Evolutionary conservation across 768 basidiomycete genomes (phyloP), one percentile per base, ranked within the genome.

Genomic region (Baorangia bicolor): DNA sequence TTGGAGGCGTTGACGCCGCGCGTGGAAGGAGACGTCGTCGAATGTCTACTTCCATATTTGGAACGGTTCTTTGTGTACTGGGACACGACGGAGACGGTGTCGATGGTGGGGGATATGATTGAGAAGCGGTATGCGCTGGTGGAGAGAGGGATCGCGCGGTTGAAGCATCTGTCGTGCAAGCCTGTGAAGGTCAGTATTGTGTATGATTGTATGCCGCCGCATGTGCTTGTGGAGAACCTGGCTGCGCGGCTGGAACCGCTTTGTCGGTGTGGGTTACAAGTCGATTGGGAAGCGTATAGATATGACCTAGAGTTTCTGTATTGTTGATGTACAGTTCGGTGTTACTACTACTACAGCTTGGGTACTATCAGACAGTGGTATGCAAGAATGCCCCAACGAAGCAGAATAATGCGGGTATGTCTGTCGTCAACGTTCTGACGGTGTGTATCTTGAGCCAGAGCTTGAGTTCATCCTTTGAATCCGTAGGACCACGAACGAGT

Each of bases 81-180:
- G 67, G 68, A 69, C 39, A 64, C 58, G 50, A 40, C 55, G 20
- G 65, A 65, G 58, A 64, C 67, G 35, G 59, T 68, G 13, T 53
- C 53, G 20, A 59, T 54, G 51, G 67, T 69, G 55, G 66, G 59
- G 2, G 57, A 67, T 8, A 64, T 67, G 67, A 54, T 67, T 10
- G 67, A 68, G 50, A 13, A 39, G 28, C 64, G 66, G 34, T 64
- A 61, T 41, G 49, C 61, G 31, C 21, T 64, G 28, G 43, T 39
- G 0, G 58, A 50, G 6, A 57, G 40, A 11, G 59, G 57, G 16
- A 51, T 67, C 10, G 47, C 57, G 18, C 60, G 49, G 23, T 6
- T 67, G 20, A 57, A 18, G 13, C 38, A 63, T 10, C 49, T 67
- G 21, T 69, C 61, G 43, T 67, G 66, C 55, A 66, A 61, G 49